Evolutionary conservation across 192 early-diverging fungal species (phyloP).

Genomic region (Endogone sp.): DNA sequence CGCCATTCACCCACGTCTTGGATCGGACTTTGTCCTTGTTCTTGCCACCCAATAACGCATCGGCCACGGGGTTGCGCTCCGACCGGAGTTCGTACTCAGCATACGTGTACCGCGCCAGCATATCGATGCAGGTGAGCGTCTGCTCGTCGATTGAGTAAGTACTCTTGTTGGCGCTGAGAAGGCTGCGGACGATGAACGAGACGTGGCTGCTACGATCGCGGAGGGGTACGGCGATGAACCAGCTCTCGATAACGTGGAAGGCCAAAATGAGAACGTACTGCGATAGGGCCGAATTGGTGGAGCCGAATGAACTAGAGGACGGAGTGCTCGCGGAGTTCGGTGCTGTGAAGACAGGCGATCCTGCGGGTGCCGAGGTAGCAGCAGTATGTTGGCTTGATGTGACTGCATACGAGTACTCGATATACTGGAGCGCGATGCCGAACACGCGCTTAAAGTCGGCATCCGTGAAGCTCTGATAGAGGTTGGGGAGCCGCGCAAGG

Average conservation of each 20-base stretch:
- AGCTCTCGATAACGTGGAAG: conserved; percentile 87
- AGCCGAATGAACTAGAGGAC: conserved; percentile 1
- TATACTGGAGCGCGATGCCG: conserved; percentile 88
- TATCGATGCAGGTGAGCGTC: conserved; percentile 90
- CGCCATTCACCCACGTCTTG: conserved; percentile 83
- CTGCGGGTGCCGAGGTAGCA: conserved; percentile 4
- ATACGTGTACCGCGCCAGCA: conserved; percentile 84
- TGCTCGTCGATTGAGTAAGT: conserved; percentile 71
- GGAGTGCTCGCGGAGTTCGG: conserved; percentile 11
- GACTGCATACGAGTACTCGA: conserved; percentile 51
- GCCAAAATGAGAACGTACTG: conserved; percentile 90
- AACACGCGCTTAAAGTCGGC: conserved; percentile 84
- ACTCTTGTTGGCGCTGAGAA: conserved; percentile 59
- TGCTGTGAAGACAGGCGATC: conserved; percentile 6
- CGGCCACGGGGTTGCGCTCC: conserved; percentile 41
- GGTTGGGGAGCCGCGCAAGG: conserved; percentile 69
- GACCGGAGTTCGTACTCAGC: conserved; percentile 67
- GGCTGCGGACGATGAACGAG: conserved; percentile 71
- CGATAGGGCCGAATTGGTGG: conserved; percentile 42
- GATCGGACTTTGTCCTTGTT: conserved; percentile 36
- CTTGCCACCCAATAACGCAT: conserved; percentile 47
- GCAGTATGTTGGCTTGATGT: conserved; percentile 14
- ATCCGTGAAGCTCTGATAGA: conserved; percentile 79
- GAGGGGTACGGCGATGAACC: conserved; percentile 81
- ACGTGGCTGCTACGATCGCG: conserved; percentile 75